Evolutionary conservation across 306 rosid genomes (phyloP), one percentile per base, ranked within the genome.

Genomic region (Prunus mira): DNA sequence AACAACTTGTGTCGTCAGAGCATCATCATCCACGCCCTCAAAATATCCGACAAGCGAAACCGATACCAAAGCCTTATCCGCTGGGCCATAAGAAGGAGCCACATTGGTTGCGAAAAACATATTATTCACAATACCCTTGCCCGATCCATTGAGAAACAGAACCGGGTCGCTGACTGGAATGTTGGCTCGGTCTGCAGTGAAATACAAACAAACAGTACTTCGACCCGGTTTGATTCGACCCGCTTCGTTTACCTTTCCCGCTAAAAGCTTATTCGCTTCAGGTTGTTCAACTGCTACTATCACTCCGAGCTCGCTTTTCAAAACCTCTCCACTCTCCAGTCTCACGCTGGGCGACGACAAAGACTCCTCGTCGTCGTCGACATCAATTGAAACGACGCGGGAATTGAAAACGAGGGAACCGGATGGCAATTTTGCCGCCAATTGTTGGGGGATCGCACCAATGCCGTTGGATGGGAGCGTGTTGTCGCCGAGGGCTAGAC

Each of bases 41-140:
- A 79, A 89, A 54, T 72, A 74, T 22, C 97, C 96, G 30, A 92
- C 84, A 30, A 94, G 79, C 6, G 98, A 87, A 0, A 89, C 93
- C 0, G 96, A 94, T 1, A 94, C 54, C 54, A 94, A 64, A 22
- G 87, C 91, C 76, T 86, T 83, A 4, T 61, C 86, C 1, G 89
- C 79, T 24, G 98, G 96, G 18, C 89, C 97, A 49, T 92, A 94
- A 0, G 95, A 86, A 5, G 86, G 87, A 24, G 91, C 97, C 77
- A 94, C 98, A 41, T 90, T 94, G 0, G 98, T 94, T 0, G 88
- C 92, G 55, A 94, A 94, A 72, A 91, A 94, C 97, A 94, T 94
- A 77, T 94, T 94, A 17, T 92, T 94, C 79, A 94, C 94, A 27
- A 94, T 79, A 13, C 96, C 98, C 27, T 84, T 77, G 9, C 98